These are phyloP conservation scores for Mycena olivaceomarginata DNA, from an alignment of 768 basidiomycete species.

Conservation along the genomic window DNA sequence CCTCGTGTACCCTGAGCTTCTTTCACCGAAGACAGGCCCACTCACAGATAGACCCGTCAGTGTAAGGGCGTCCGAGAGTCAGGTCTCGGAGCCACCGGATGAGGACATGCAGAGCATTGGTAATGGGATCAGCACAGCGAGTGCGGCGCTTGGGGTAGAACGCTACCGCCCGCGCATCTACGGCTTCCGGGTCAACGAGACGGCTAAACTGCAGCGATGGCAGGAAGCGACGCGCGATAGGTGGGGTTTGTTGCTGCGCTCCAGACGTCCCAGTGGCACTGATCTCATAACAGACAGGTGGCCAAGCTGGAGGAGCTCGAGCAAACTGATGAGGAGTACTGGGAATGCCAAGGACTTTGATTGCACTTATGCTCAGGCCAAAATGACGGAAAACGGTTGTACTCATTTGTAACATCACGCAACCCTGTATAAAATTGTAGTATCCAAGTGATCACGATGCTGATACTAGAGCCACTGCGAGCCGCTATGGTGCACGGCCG, in stretches of 20 bases:
- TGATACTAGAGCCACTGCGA: too few species aligned
- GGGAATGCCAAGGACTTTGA: too few species aligned
- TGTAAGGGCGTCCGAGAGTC: too few species aligned
- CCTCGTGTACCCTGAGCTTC: constrained; percentile 96
- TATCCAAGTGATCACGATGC: too few species aligned
- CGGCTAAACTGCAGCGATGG: constrained; percentile 95
- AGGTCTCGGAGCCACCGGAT: too few species aligned
- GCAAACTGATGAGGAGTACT: too few species aligned
- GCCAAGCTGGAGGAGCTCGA: constrained; percentile 69
- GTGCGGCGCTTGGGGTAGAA: constrained; percentile 92
- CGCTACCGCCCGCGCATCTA: constrained; percentile 95
- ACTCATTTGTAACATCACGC: too few species aligned
- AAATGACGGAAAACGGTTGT: too few species aligned
- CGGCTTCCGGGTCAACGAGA: constrained; percentile 97
- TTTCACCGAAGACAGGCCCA: constrained; percentile 85
- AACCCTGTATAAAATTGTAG: too few species aligned
- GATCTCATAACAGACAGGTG: constrained; percentile 62
- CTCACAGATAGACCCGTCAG: constrained; percentile 42
- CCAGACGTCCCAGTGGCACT: constrained; percentile 4
- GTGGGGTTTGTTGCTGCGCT: constrained; percentile 62
- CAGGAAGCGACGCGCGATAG: constrained; percentile 94
- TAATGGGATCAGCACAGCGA: constrained; percentile 87
- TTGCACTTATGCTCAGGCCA: too few species aligned
- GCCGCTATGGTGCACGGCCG: too few species aligned
- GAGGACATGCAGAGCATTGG: constrained; percentile 73